phyloP scores from a whole-genome alignment of 139 green algal genomes.

The Microglena sp. region DNA sequence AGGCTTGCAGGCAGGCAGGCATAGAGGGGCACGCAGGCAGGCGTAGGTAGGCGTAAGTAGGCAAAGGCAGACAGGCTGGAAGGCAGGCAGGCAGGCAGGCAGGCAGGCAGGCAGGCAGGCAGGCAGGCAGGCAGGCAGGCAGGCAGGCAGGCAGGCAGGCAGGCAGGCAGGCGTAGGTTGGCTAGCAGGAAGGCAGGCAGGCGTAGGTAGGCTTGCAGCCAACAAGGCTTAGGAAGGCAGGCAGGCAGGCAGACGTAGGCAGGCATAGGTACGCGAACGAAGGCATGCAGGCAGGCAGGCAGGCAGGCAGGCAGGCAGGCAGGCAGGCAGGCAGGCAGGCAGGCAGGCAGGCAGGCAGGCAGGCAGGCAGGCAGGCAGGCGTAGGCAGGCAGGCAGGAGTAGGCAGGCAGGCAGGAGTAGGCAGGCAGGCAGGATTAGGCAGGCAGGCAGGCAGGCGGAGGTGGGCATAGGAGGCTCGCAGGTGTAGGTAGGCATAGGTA shows the following conservation, averaged over 20 bases:
- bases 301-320: background rate
- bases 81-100: background rate
- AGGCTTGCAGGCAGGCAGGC: slow-evolving; percentile 6
- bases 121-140: background rate
- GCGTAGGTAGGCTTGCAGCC: background rate
- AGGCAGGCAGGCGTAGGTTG: background rate
- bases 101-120: background rate
- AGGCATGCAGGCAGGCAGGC: background rate
- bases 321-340: background rate
- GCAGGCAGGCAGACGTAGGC: background rate
- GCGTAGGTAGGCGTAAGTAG: background rate
- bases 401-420: slow-evolving; percentile 7
- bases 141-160: background rate
- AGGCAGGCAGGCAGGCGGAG: background rate
- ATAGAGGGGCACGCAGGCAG: background rate
- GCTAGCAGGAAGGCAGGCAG: slow-evolving; percentile 1
- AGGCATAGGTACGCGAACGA: background rate
- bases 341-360: background rate
- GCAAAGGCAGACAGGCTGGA: background rate
- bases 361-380: background rate
- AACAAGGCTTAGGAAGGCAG: background rate
- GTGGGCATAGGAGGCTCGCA: background rate
- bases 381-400: background rate
- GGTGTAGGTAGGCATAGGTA: background rate
- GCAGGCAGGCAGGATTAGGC: background rate